Percentiles rank a stretch among this genome's conserved stretches.
Conservation (phyloP, 306 rosid genomes). For the Luffa aegyptiaca region DNA sequence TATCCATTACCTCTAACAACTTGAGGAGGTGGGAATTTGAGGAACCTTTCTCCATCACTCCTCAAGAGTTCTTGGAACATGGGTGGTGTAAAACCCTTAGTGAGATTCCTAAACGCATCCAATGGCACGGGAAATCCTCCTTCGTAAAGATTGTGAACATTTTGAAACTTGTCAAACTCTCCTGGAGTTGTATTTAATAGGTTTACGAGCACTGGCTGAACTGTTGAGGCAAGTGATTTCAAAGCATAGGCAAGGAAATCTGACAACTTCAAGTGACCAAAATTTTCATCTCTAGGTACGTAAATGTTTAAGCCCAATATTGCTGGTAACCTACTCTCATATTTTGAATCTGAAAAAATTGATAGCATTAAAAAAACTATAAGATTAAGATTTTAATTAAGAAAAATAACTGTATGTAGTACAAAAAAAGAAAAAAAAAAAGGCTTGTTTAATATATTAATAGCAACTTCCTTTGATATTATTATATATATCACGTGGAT, state of each 20-base stretch:
- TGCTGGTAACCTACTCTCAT: conserved; percentile 38
- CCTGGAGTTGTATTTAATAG: conserved; percentile 31
- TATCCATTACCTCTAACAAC: conserved; percentile 53
- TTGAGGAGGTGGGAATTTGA: conserved; percentile 61
- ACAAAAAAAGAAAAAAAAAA: no score
- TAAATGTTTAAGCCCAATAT: conserved; percentile 49
- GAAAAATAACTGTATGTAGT: no score
- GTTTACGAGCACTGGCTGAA: conserved; percentile 54
- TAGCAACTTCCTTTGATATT: no score
- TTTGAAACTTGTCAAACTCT: conserved; percentile 59
- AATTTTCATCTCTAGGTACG: conserved; percentile 82
- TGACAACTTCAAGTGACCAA: conserved; percentile 67
- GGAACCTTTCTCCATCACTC: conserved; percentile 46
- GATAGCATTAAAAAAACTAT: neutral
- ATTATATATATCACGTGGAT: no score
- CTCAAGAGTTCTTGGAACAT: conserved; percentile 55
- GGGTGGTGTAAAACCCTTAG: conserved; percentile 41
- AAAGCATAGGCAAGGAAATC: conserved; percentile 67
- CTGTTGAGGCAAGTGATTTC: conserved; percentile 44
- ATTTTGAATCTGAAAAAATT: conserved; percentile 30
- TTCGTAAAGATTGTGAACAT: conserved; percentile 54
- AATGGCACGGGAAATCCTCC: conserved; percentile 56
- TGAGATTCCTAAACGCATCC: conserved; percentile 27
- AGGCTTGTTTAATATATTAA: no score
- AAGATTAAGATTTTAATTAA: neutral